Percentiles rank a stretch among this genome's conserved stretches.
Conservation (phyloP, 2,329 filamentous ascomycete genomes). For the Rachicladosporium sp. region DNA sequence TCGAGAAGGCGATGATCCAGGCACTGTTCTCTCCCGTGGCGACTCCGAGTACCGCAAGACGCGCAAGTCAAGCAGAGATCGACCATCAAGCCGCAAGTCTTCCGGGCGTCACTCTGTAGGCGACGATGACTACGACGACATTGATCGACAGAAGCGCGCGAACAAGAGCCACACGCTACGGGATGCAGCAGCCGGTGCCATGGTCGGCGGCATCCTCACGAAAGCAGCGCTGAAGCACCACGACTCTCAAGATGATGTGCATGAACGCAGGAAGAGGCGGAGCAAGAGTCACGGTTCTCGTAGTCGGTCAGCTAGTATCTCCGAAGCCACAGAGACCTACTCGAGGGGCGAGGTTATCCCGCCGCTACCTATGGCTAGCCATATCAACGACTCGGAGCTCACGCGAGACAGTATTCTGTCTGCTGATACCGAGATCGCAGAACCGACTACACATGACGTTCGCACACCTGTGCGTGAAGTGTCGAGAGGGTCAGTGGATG, state of each 20-base stretch:
- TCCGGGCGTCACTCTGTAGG: constrained; percentile 15
- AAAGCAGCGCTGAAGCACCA: constrained; percentile 52
- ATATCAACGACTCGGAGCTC: constrained; percentile 72
- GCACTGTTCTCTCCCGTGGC: constrained; percentile 43
- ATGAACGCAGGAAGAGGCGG: constrained; percentile 33
- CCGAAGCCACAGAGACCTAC: constrained; percentile 41
- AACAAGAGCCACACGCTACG: constrained; percentile 34
- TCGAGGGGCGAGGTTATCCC: constrained; percentile 42
- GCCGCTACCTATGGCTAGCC: constrained; percentile 80
- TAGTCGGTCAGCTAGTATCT: constrained; percentile 38
- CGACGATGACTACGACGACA: constrained; percentile 29
- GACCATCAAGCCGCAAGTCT: constrained; percentile 16
- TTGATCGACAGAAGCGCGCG: constrained; percentile 41
- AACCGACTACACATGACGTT: constrained; percentile 48
- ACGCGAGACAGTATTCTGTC: constrained; percentile 81
- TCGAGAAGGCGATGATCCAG: constrained; percentile 46
- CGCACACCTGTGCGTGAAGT: constrained; percentile 50
- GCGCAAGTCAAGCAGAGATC: constrained; percentile 38
- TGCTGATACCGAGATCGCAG: constrained; percentile 61
- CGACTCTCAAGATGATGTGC: constrained; percentile 48
- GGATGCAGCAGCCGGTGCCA: constrained; percentile 43
- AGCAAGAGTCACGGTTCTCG: constrained; percentile 38
- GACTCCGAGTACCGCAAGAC: constrained; percentile 41
- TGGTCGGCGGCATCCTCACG: constrained; percentile 46
- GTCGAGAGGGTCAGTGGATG: constrained; percentile 42